Conservation (phyloP, 140 eudicot species). For the Stevia rebaudiana region DNA sequence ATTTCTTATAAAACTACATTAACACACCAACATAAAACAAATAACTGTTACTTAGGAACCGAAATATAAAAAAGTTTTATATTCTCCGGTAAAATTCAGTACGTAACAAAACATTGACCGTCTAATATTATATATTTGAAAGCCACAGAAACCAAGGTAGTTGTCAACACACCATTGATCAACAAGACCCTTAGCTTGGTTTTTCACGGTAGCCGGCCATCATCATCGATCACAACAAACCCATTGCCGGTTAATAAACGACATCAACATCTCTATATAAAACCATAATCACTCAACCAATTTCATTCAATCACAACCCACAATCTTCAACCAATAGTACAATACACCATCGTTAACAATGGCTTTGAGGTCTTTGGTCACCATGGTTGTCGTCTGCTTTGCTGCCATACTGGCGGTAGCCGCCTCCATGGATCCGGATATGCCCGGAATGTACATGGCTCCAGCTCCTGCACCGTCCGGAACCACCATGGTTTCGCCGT, state of each 20-base stretch:
- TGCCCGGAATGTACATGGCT: constrained; percentile 37
- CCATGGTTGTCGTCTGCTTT: constrained; percentile 21
- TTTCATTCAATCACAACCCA: constrained; percentile 1
- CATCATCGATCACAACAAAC: constrained; percentile 32
- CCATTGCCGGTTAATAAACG: constrained; percentile 11
- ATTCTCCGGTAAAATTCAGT: too few species aligned
- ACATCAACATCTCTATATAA: constrained; percentile 18
- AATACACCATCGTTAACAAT: constrained; percentile 6
- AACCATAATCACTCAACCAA: constrained; percentile 3
- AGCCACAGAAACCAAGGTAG: constrained; percentile 22
- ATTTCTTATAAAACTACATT: too few species aligned
- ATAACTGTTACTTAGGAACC: too few species aligned
- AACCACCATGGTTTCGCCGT: constrained; percentile 27
- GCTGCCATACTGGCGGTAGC: constrained; percentile 20
- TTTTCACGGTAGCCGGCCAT: constrained; percentile 25
- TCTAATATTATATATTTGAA: constrained; percentile 6
- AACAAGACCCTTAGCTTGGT: constrained; percentile 25
- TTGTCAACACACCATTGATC: constrained; percentile 1
- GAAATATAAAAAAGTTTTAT: too few species aligned
- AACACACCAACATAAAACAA: too few species aligned
- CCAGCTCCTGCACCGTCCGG: constrained; percentile 37
- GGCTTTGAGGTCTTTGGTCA: constrained; percentile 23
- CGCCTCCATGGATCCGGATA: constrained; percentile 27
- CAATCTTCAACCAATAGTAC: constrained; percentile 12
- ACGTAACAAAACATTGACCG: too few species aligned